Base-by-base conservation (phyloP, 2,329 filamentous ascomycete species). In the Fusarium sp. region DNA sequence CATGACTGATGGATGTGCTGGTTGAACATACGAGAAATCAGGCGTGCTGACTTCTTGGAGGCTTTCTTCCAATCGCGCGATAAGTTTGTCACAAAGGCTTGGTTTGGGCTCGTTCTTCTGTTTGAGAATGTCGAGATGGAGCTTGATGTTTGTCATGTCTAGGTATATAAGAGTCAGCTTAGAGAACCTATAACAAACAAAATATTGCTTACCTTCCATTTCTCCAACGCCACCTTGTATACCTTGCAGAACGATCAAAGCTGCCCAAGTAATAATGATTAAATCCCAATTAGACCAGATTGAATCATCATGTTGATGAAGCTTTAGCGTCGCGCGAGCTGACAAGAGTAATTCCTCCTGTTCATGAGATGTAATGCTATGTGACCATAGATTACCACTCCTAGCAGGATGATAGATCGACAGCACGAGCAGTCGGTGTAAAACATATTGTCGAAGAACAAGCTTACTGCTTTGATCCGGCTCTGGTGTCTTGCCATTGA, bases 141-240 rank as follows among this genome's bases (percentile, higher is more conserved):
- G 2, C 12, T 53, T 64, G 24, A 64, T 64, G 20, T 64, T 64
- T 16, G 59, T 63, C 61, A 64, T 64, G 2, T 64, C 61, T 64
- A n/a, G n/a, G n/a, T n/a, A 7, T 1, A 34, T 2, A 13, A 7
- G 1, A 3, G 3, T 64, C 3, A 64, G 61, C 8, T 8, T 25
- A 4, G 12, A 6, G n/a, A n/a, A n/a, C n/a, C n/a, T n/a, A n/a
- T n/a, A n/a, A n/a, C n/a, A n/a, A n/a, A n/a, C n/a, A n/a, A n/a
- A n/a, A n/a, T n/a, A n/a, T n/a, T n/a, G n/a, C n/a, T 22, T 32
- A 57, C 61, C 61, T 12, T 64, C 61, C 8, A 64, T n/a, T 25
- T 64, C 61, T 6, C 61, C 61, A 3, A 32, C 49, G 7, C 59
- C 61, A 3, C 61, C 61, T 40, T 64, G 61, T 27, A 64, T 27